Base-by-base conservation (phyloP, 306 rosid species). In the Gillenia trifoliata region DNA sequence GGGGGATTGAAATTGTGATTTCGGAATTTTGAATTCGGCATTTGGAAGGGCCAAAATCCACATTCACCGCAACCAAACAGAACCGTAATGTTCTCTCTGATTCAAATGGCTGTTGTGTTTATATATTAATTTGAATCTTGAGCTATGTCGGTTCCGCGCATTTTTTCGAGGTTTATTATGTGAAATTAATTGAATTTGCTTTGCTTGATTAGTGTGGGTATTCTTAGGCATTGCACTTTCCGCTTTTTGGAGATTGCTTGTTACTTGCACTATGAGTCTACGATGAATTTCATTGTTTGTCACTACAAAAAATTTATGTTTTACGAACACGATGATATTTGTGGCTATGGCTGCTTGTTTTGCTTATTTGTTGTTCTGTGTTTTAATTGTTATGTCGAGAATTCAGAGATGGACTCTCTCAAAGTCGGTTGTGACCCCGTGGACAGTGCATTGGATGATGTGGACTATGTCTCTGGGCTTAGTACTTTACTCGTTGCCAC, bases 401-500 rank as follows among this genome's bases (percentile, higher is more conserved):
- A 57, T 9, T 67, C 56, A 74, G 68, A 75, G 75, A 84, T 87
- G 91, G 85, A 80, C 17, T 81, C 90, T 72, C 80, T 75, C 5
- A 78, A 78, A 60, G 47, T 52, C 59, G 76, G 79, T 33, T 64
- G 54, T 36, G n/a, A 23, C 36, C 70, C 85, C 28, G 5, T 67
- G 22, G 88, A 81, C 12, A 36, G 54, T 38, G 54, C 57, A 54
- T 34, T 19, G 75, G 86, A 75, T 19, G 90, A 81, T 22, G 78
- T 76, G 6, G 85, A 84, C 45, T 29, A 73, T 66, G 73, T 90
- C 25, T 83, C 91, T 15, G 81, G 86, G 70, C 92, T 91, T 55
- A 89, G 97, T 81, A 89, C 97, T 15, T 59, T 91, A 60, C 81
- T 94, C 67, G 97, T 94, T 52, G 98, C 96, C 0, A 87, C 97